A percentile compares a stretch with the other conserved stretches of the same genome.
Conservation (phyloP, 768 basidiomycete species). For the Basidioascus undulatus region DNA sequence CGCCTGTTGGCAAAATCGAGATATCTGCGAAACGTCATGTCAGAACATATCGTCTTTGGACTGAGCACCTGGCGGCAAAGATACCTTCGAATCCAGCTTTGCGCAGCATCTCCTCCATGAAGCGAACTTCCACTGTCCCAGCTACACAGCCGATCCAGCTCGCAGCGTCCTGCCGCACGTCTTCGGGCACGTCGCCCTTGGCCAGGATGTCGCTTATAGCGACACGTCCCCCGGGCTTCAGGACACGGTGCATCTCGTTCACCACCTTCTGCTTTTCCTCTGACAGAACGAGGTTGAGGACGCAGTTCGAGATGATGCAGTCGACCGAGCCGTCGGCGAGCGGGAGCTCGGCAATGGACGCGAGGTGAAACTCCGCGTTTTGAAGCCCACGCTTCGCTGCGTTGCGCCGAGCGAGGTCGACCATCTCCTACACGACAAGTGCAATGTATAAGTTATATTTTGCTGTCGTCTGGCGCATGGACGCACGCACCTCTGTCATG, state of each 20-base stretch:
- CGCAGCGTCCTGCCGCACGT: too few relatives aligned
- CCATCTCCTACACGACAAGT: constrained; percentile 25
- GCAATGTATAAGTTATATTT: not conserved
- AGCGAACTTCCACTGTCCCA: too few relatives aligned
- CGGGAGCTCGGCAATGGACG: constrained; percentile 24
- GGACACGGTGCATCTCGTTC: constrained; percentile 26
- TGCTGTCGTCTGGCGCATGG: not conserved
- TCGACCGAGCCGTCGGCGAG: constrained; percentile 28
- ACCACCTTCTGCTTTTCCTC: constrained; percentile 24
- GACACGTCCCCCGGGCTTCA: constrained; percentile 35
- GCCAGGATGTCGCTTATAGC: constrained; percentile 32
- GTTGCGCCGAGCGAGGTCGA: constrained; percentile 26
- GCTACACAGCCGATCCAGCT: too few relatives aligned
- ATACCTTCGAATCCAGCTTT: too few relatives aligned
- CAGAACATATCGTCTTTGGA: too few relatives aligned
- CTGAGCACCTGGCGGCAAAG: too few relatives aligned
- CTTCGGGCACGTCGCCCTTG: too few relatives aligned
- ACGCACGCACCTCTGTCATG: constrained; percentile 19
- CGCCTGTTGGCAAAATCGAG: too few relatives aligned
- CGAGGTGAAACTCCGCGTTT: constrained; percentile 27
- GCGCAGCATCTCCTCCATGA: too few relatives aligned
- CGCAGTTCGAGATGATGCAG: constrained; percentile 34
- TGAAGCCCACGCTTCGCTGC: constrained; percentile 23
- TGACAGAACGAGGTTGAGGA: constrained; percentile 27
- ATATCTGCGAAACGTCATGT: too few relatives aligned